Conservation (phyloP, 2,329 filamentous ascomycete species). For the Colletotrichum gigasporum region DNA sequence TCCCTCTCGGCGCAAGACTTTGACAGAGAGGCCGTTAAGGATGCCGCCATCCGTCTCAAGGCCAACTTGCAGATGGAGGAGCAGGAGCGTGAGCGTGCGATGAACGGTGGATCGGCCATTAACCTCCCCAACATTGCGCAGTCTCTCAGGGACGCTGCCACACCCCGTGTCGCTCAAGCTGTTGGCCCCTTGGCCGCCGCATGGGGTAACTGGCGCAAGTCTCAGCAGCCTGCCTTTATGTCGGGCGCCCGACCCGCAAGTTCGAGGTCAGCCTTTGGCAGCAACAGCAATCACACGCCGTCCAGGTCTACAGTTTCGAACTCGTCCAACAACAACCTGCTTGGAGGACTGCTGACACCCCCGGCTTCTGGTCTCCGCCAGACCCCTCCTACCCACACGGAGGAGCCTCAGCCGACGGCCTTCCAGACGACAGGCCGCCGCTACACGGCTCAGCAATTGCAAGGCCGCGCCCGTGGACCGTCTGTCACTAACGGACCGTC, state of each 20-base stretch:
- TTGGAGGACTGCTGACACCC: constrained; percentile 89
- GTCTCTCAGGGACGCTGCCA: constrained; percentile 78
- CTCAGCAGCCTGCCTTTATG: constrained; percentile 60
- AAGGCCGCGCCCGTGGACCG: constrained; percentile 45
- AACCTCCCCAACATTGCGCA: constrained; percentile 81
- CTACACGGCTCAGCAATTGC: constrained; percentile 61
- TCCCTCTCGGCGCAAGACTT: constrained; percentile 79
- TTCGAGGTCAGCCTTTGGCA: constrained; percentile 44
- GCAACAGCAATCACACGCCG: constrained; percentile 59
- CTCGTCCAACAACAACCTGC: constrained; percentile 63
- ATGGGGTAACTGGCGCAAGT: constrained; percentile 94
- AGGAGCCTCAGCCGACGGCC: constrained; percentile 64
- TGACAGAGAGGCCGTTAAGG: constrained; percentile 82
- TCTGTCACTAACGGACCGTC: constrained; percentile 46
- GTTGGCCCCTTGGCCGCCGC: constrained; percentile 84
- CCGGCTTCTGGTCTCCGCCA: constrained; percentile 79
- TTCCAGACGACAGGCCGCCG: constrained; percentile 69
- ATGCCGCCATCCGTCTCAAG: constrained; percentile 91
- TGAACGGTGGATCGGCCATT: constrained; percentile 74
- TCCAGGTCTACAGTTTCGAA: constrained; percentile 61
- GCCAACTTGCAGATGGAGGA: constrained; percentile 98
- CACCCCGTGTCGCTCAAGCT: constrained; percentile 84
- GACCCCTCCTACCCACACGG: constrained; percentile 57
- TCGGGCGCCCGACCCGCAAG: constrained; percentile 38
- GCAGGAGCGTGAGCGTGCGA: constrained; percentile 88